A percentile compares a stretch with the other conserved stretches of the same genome.
Conservation (phyloP, 2,329 filamentous ascomycete species). For the Penicillium sp. region DNA sequence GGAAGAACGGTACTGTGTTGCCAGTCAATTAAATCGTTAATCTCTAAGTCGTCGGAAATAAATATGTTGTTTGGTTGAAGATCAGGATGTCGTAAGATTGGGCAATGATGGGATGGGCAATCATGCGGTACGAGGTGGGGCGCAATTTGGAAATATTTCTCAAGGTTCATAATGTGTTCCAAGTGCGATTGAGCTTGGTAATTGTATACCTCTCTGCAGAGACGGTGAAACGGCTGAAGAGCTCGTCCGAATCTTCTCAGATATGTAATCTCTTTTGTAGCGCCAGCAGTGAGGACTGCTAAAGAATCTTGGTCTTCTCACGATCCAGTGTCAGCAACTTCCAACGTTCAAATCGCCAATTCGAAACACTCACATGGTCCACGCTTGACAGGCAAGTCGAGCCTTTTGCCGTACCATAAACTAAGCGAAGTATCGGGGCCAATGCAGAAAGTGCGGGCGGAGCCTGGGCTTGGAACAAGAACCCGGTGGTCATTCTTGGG, state of each 20-base stretch:
- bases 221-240: conserved; percentile 14
- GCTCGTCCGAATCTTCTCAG: conserved; percentile 16
- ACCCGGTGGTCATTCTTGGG: background rate
- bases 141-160: conserved; percentile 12
- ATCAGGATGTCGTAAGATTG: conserved; percentile 23
- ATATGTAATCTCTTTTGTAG: conserved; percentile 22
- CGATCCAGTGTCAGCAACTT: too few species aligned
- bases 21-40: conserved; percentile 30
- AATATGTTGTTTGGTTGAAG: conserved; percentile 32
- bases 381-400: conserved; percentile 17
- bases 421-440: conserved; percentile 23
- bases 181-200: conserved; percentile 10
- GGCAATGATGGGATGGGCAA: conserved; percentile 8
- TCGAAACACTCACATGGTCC: conserved; percentile 24
- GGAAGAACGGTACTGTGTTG: conserved; percentile 28
- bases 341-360: conserved; percentile 1
- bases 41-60: conserved; percentile 23
- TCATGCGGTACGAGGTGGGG: conserved; percentile 7
- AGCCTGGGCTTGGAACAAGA: conserved; percentile 4
- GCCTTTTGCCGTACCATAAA: conserved; percentile 27
- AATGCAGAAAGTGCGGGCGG: conserved; percentile 15
- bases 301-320: conserved; percentile 19
- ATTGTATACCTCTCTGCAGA: conserved; percentile 6
- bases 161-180: conserved; percentile 9
- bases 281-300: conserved; percentile 15